Percentiles rank a stretch among this genome's conserved stretches.
Evolutionary conservation across 2,329 filamentous ascomycete genomes (phyloP).

Genomic region (Aspergillus sp.): DNA sequence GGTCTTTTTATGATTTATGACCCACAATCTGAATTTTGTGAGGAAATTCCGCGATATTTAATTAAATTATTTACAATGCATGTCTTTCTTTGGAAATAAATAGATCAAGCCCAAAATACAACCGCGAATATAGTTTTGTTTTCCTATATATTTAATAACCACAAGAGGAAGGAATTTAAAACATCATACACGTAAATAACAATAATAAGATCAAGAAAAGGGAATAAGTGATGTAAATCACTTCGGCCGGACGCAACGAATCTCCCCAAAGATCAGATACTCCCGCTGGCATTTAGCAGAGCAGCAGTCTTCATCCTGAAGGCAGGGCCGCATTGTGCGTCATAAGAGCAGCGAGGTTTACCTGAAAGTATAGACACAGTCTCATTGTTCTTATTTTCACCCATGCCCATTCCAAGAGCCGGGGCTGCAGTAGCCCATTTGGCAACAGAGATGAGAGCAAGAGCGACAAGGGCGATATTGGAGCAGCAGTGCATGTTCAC

Average conservation of each 20-base stretch:
- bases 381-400: neutral
- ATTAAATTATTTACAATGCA: too few species aligned
- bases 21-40: neutral
- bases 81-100: too few species aligned
- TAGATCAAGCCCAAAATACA: too few species aligned
- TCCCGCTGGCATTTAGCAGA: conserved; percentile 8
- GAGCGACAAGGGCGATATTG: neutral
- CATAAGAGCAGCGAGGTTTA: neutral
- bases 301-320: conserved; percentile 4
- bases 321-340: neutral
- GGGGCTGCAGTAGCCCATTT: neutral
- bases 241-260: neutral
- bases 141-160: too few species aligned
- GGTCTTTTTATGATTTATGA: neutral
- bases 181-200: too few species aligned
- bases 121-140: too few species aligned
- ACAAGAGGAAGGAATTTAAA: too few species aligned
- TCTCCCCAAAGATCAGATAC: conserved; percentile 1
- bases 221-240: neutral
- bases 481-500: neutral
- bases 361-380: neutral
- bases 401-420: neutral
- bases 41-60: too few species aligned
- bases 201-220: neutral
- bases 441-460: neutral